These are phyloP conservation scores for Alternaria conjuncta DNA, from an alignment of 2,329 filamentous ascomycete species.

Conservation along the genomic window DNA sequence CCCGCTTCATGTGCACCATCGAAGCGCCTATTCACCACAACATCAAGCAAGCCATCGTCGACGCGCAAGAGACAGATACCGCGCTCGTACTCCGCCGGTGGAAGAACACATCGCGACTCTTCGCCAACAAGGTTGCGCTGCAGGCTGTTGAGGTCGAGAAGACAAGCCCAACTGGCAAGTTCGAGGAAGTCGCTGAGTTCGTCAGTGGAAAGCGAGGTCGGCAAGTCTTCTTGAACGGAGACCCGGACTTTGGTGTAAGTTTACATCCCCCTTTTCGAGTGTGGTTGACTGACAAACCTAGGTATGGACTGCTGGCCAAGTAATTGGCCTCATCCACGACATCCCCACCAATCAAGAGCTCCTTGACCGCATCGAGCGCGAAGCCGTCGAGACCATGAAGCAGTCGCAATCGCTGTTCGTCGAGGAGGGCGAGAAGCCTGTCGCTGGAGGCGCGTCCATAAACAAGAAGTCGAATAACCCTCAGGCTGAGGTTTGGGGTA, in stretches of 20 bases:
- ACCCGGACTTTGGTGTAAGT: constrained; percentile 76
- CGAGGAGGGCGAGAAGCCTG: constrained; percentile 28
- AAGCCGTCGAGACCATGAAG: constrained; percentile 52
- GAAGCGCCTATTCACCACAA: constrained; percentile 92
- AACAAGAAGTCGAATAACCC: constrained; percentile 48
- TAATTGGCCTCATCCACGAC: constrained; percentile 70
- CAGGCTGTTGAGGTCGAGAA: constrained; percentile 83
- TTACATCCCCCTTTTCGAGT: neutral
- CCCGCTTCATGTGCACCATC: constrained; percentile 93
- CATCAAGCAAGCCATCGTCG: constrained; percentile 92
- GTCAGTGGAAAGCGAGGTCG: constrained; percentile 91
- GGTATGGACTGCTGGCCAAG: constrained; percentile 97
- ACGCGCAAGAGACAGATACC: constrained; percentile 88
- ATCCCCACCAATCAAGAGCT: constrained; percentile 58
- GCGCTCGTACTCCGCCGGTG: constrained; percentile 85
- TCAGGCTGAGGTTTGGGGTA: constrained; percentile 50
- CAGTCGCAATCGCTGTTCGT: constrained; percentile 48
- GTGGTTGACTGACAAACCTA: constrained; percentile 47
- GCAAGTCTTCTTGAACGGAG: constrained; percentile 90
- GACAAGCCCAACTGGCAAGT: constrained; percentile 83
- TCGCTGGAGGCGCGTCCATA: constrained; percentile 30
- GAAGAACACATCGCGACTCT: constrained; percentile 90
- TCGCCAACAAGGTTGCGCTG: constrained; percentile 85
- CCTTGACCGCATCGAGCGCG: constrained; percentile 54
- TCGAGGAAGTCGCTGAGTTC: constrained; percentile 82